phyloP scores from a whole-genome alignment of 2,329 filamentous ascomycete genomes.

The Gyromitra esculenta region DNA sequence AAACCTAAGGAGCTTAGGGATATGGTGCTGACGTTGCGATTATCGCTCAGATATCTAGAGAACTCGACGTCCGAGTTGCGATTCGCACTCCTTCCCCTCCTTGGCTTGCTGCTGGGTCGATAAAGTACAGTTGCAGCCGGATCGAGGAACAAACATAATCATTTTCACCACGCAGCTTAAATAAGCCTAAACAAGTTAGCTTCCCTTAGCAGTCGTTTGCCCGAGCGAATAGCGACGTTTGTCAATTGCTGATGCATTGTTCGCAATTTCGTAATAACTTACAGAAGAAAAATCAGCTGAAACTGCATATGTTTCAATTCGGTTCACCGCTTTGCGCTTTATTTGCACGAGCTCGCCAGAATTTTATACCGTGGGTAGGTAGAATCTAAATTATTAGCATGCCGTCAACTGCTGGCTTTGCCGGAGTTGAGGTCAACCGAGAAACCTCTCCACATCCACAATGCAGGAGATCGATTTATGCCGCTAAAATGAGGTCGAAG shows the following conservation, averaged over 20 bases:
- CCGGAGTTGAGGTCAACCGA: not conserved
- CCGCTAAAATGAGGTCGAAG: not conserved
- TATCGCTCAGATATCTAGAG: constrained; percentile 13
- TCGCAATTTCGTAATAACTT: constrained; percentile 15
- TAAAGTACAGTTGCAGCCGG: constrained; percentile 32
- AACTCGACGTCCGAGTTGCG: not conserved
- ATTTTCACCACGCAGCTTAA: constrained; percentile 20
- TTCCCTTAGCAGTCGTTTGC: constrained; percentile 21
- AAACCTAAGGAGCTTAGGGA: not conserved
- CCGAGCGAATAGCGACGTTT: constrained; percentile 22
- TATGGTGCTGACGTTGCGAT: constrained; percentile 23
- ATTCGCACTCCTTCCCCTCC: constrained; percentile 7
- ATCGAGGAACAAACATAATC: constrained; percentile 16
- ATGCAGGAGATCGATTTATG: not conserved
- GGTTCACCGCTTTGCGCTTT: not conserved
- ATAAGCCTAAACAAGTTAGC: not conserved
- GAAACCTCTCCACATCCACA: not conserved
- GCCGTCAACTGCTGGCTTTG: not conserved
- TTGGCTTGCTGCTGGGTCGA: constrained; percentile 15
- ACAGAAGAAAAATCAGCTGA: constrained; percentile 9
- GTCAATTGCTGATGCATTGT: constrained; percentile 20
- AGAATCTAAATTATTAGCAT: not conserved
- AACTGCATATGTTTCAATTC: constrained; percentile 2
- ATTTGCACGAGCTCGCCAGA: not conserved
- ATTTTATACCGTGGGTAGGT: not conserved